Percentiles rank a stretch among this genome's conserved stretches.
These are phyloP conservation scores for Brettanomyces naardenensis DNA, from an alignment of 805 yeast genomes.

Conservation along the genomic window DNA sequence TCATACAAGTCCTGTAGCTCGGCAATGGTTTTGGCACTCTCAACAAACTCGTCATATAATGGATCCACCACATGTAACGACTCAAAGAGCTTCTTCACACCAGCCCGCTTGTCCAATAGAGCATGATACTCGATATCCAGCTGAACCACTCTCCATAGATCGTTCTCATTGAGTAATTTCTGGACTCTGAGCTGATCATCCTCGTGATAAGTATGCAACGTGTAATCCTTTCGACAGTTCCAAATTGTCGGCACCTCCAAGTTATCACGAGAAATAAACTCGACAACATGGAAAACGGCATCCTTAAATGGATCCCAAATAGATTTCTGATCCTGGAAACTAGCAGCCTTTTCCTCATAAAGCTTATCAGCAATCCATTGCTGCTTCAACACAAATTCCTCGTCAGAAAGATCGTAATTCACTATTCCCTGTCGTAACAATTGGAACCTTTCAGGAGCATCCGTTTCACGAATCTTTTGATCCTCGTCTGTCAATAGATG, in stretches of 20 bases:
- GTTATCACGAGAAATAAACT: slow-evolving; percentile 65
- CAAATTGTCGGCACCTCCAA: slow-evolving; percentile 93
- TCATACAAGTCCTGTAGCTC: slow-evolving; percentile 86
- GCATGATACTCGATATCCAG: slow-evolving; percentile 87
- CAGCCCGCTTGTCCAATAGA: slow-evolving; percentile 60
- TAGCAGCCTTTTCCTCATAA: slow-evolving; percentile 44
- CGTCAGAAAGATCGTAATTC: slow-evolving; percentile 59
- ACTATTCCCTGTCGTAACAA: slow-evolving; percentile 59
- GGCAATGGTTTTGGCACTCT: slow-evolving; percentile 52
- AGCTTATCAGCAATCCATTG: slow-evolving; percentile 72
- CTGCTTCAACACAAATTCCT: slow-evolving; percentile 65
- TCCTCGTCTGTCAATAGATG: slow-evolving; percentile 89
- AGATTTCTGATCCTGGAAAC: slow-evolving; percentile 27
- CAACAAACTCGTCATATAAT: slow-evolving; percentile 45
- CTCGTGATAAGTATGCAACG: slow-evolving; percentile 43
- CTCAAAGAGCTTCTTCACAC: slow-evolving; percentile 46
- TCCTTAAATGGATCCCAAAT: slow-evolving; percentile 47
- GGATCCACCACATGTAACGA: slow-evolving; percentile 51
- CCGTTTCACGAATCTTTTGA: slow-evolving; percentile 76
- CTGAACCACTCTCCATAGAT: slow-evolving; percentile 84
- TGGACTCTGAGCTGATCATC: slow-evolving; percentile 37
- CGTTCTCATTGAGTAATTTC: slow-evolving; percentile 65
- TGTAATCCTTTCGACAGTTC: slow-evolving; percentile 89
- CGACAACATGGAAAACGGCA: slow-evolving; percentile 66
- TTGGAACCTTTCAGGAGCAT: slow-evolving; percentile 90